phyloP scores from a whole-genome alignment of 202 grass and related monocot species.

The Brachypodium distachyon region DNA sequence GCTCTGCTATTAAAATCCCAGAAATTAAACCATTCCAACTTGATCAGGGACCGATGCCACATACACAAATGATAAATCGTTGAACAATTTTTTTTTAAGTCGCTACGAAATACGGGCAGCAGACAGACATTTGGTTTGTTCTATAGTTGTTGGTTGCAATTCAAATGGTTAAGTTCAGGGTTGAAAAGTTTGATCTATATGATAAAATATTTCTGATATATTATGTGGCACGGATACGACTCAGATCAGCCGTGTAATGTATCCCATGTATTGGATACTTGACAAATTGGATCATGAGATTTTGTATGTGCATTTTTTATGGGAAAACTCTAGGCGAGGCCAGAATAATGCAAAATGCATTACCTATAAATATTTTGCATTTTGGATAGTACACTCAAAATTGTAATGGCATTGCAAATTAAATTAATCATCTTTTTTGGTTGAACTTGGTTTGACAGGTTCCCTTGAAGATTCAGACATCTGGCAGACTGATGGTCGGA shows the following conservation, averaged over 20 bases:
- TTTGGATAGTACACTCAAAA: neutral
- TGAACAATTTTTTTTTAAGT: neutral
- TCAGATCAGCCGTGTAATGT: too few species aligned
- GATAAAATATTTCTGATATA: neutral
- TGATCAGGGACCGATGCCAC: neutral
- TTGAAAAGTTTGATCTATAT: too few species aligned
- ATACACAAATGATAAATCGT: neutral
- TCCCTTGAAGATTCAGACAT: conserved; percentile 62
- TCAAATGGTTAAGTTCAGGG: too few species aligned
- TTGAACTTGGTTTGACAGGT: conserved; percentile 29
- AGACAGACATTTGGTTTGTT: too few species aligned
- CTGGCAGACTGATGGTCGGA: conserved; percentile 62
- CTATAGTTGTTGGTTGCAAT: too few species aligned
- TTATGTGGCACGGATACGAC: too few species aligned
- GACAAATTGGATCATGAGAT: conserved; percentile 2
- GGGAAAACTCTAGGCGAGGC: too few species aligned
- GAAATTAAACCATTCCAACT: neutral
- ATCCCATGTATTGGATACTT: too few species aligned
- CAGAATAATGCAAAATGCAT: too few species aligned
- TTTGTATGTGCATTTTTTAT: neutral
- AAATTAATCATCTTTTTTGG: neutral
- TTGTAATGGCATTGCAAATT: neutral
- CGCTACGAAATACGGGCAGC: neutral
- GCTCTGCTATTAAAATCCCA: neutral
- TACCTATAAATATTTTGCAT: neutral